A percentile compares a stretch with the other conserved stretches of the same genome.
Conservation (phyloP, 345 rosid genomes). For the Citrus maxima region DNA sequence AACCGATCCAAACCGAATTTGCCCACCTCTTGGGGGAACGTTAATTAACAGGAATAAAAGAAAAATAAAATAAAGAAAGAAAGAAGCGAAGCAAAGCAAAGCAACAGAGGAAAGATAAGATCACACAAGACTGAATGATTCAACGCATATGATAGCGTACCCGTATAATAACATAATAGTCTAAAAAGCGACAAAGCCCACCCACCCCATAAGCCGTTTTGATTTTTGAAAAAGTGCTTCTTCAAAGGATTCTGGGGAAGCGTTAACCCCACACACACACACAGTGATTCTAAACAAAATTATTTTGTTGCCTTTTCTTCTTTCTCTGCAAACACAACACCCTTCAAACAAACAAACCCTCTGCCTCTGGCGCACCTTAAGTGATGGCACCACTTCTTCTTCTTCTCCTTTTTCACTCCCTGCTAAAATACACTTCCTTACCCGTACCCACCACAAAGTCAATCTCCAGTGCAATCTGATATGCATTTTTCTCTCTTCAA, state of each 20-base stretch:
- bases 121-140: constrained; percentile 36
- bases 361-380: not conserved
- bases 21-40: too few species aligned
- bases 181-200: constrained; percentile 20
- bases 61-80: not conserved
- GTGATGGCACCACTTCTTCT: not conserved
- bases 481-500: not conserved
- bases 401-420: not conserved
- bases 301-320: not conserved
- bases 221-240: constrained; percentile 27
- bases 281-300: not conserved
- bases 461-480: not conserved
- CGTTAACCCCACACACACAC: not conserved
- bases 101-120: constrained; percentile 14
- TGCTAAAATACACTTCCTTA: not conserved
- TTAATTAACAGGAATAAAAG: not conserved
- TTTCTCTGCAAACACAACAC: too few species aligned
- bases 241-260: constrained; percentile 21
- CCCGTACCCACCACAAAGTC: not conserved
- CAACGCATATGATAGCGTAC: constrained; percentile 16
- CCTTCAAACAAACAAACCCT: not conserved
- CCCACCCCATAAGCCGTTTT: constrained; percentile 22
- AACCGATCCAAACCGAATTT: too few species aligned
- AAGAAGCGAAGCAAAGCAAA: not conserved
- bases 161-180: constrained; percentile 14